phyloP scores from a whole-genome alignment of 2,329 filamentous ascomycete genomes.

The Nakataea oryzae region DNA sequence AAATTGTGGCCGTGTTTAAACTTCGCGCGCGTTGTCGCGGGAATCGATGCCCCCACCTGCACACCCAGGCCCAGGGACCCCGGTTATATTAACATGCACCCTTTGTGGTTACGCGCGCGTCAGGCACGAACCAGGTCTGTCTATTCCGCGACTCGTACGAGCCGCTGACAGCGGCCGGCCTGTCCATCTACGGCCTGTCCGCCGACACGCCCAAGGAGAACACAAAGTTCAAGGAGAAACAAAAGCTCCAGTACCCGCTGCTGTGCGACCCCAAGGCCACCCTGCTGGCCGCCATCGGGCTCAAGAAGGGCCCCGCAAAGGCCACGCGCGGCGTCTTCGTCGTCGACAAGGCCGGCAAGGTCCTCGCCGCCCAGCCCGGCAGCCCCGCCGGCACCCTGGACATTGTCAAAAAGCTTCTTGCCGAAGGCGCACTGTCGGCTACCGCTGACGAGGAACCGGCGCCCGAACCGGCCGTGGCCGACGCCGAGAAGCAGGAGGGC shows the following conservation, averaged over 20 bases:
- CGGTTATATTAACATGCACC: background rate
- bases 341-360: constrained; percentile 69
- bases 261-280: constrained; percentile 69
- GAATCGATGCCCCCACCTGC: background rate
- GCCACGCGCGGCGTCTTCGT: constrained; percentile 83
- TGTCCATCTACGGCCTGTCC: constrained; percentile 84
- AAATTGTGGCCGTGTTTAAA: background rate
- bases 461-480: constrained; percentile 12
- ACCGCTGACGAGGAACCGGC: constrained; percentile 11
- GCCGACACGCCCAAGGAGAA: constrained; percentile 84
- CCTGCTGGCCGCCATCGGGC: constrained; percentile 76
- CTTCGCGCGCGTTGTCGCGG: no score
- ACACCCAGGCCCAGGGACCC: no score
- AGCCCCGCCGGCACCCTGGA: constrained; percentile 69
- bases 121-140: constrained; percentile 88
- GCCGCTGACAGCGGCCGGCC: constrained; percentile 64
- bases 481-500: background rate
- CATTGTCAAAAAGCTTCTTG: constrained; percentile 62
- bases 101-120: background rate
- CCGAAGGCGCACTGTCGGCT: constrained; percentile 17
- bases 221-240: constrained; percentile 84
- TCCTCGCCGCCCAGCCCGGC: constrained; percentile 60
- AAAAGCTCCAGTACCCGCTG: constrained; percentile 78
- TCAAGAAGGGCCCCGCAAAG: constrained; percentile 73
- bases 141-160: constrained; percentile 82